Base-by-base conservation (phyloP, 331 rosid genomes). In the Phaseolus coccineus region DNA sequence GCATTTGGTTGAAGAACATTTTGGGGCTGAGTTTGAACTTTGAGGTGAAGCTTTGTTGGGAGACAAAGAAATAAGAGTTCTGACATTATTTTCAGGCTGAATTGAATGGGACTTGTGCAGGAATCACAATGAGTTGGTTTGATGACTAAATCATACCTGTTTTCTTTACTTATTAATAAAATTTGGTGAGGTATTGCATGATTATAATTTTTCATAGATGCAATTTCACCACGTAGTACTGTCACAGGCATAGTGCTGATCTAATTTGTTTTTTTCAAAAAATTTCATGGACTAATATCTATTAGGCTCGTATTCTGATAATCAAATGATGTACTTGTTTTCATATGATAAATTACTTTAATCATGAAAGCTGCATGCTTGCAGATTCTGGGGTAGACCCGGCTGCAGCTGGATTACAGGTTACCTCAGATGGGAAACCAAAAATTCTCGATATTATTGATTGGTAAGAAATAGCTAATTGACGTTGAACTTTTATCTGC, bases 371-470 rank as follows among this genome's bases (percentile, higher is more conserved):
- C 62, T 64, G 71, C 66, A 8, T 64, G 37, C 47, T 87, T 85
- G 67, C 87, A 95, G 96, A 93, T 88, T 78, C 98, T 71, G 98
- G 99, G 19, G 97, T 93, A 76, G 99, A 95, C 72, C 99, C 99
- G 0, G 98, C 97, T 77, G 99, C 99, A 44, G 94, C 87, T 44
- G 98, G 98, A 85, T 87, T 95, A 73, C 97, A 93, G 82, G 96
- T 93, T 73, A 95, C 99, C 24, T 90, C 99, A 0, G 97, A 95
- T 35, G 99, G 99, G 80, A 93, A 95, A 89, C 96, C 96, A 37
- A 95, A 95, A 81, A 67, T 91, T 59, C 80, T 95, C 42, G 97
- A 95, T 77, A 83, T 95, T 42, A 84, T 95, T 84, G 98, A 95
- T 76, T 95, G 98, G 99, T 95, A 77, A 74, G 71, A 37, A 79